Evolutionary conservation across 345 rosid genomes (phyloP), one percentile per base, ranked within the genome.

Genomic region (Streptanthus diversifolius): DNA sequence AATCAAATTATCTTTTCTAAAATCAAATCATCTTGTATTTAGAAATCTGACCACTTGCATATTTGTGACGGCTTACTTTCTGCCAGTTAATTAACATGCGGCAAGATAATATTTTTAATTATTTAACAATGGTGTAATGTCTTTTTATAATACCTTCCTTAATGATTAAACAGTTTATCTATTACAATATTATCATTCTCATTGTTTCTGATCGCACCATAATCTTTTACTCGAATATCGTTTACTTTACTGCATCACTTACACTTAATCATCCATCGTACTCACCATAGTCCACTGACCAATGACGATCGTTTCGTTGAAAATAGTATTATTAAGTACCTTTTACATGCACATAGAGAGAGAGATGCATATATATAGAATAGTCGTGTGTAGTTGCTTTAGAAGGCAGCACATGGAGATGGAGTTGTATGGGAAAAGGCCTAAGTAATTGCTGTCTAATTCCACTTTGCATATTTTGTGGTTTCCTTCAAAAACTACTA

Each of bases 351-450:
- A 40, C 52, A 49, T 5, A 47, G 19, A 66, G 22, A 54, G 25
- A 62, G n/a, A 58, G 27, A 66, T 48, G 33, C 35, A 39, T 72
- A 11, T 35, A 29, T n/a, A 40, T 61, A 51, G 36, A 67, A 75
- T 59, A 75, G 61, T 60, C 68, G 48, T 52, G 49, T 68, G 79
- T 68, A 60, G 69, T 60, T 75, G 69, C 74, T 68, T 75, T 75
- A 75, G 48, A 75, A 75, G 69, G 79, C 79, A 75, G 79, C 79
- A 75, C 73, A 68, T 68, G 43, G 61, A 51, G 69, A 59, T 60
- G 29, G 64, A 61, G 58, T 61, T 62, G 15, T 61, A 53, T 44
- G 6, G 6, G 13, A 53, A 69, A 43, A 54, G 4, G 29, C 29
- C 24, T 49, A 49, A 21, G 8, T 49, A 36, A 67, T 49, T 67